phyloP scores from a whole-genome alignment of 257 asterid species.

The Przewalskia tangutica region DNA sequence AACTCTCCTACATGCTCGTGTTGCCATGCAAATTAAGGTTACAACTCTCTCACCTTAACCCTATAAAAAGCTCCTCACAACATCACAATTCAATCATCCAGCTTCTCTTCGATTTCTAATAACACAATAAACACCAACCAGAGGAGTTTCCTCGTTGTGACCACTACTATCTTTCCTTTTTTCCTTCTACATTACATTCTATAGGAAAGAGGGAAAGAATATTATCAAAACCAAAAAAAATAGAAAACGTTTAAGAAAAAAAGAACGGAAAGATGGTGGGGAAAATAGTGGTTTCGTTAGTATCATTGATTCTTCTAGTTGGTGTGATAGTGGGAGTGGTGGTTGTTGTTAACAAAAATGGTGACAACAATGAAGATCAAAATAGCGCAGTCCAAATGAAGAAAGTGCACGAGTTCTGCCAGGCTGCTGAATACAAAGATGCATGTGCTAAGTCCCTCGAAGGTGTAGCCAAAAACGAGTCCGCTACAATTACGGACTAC shows the following conservation, averaged over 20 bases:
- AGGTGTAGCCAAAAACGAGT: conserved; percentile 28
- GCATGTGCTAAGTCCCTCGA: conserved; percentile 37
- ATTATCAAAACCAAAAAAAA: neutral
- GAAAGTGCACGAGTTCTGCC: conserved; percentile 43
- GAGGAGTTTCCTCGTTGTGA: neutral
- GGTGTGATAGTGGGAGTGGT: conserved; percentile 52
- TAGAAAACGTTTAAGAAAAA: neutral
- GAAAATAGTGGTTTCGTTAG: conserved; percentile 25
- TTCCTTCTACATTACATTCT: neutral
- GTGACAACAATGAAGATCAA: neutral
- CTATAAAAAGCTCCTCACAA: neutral
- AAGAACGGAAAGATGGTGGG: conserved; percentile 20
- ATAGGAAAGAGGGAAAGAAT: conserved; percentile 3
- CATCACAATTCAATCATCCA: neutral
- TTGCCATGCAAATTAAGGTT: conserved; percentile 4
- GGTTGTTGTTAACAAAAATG: conserved; percentile 10
- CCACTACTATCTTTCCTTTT: conserved; percentile 4
- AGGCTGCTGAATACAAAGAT: conserved; percentile 33
- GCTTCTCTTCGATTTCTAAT: neutral
- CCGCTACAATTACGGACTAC: conserved; percentile 51
- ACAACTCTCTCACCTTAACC: neutral
- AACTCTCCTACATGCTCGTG: neutral
- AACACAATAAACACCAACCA: neutral
- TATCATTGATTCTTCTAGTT: conserved; percentile 45
- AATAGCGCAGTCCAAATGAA: conserved; percentile 24